Evolutionary conservation across 768 basidiomycete species (phyloP).

Genomic region (Multifurca ochricompacta): DNA sequence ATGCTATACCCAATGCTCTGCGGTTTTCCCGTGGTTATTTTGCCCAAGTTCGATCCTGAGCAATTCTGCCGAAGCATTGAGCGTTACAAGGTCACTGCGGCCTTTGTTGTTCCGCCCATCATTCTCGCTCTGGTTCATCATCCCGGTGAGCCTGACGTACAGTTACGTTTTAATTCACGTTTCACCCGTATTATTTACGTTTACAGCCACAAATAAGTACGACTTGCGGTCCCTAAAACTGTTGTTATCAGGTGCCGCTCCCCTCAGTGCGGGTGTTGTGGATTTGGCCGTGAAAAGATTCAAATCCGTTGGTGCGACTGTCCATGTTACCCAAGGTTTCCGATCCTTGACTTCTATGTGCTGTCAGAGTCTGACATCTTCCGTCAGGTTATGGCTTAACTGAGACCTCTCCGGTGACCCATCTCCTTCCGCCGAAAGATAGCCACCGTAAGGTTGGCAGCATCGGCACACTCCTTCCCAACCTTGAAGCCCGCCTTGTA

Average conservation of each 20-base stretch:
- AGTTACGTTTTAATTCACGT: neutral
- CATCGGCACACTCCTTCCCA: constrained; percentile 63
- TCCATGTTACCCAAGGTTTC: constrained; percentile 46
- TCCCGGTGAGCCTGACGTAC: constrained; percentile 40
- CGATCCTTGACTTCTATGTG: neutral
- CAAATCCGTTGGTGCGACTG: constrained; percentile 34
- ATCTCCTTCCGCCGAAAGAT: constrained; percentile 42
- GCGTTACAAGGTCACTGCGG: constrained; percentile 50
- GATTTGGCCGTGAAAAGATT: constrained; percentile 37
- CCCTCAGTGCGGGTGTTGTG: constrained; percentile 58
- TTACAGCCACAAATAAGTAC: constrained; percentile 53
- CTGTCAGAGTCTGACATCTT: constrained; percentile 8
- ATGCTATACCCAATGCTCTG: constrained; percentile 46
- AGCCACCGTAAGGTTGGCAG: constrained; percentile 48
- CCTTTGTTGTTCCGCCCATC: constrained; percentile 76
- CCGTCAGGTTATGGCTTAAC: constrained; percentile 65
- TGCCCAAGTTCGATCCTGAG: constrained; percentile 64
- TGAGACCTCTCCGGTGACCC: constrained; percentile 71
- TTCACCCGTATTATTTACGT: neutral
- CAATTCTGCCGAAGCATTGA: constrained; percentile 59
- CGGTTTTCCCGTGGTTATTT: constrained; percentile 48
- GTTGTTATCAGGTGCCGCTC: constrained; percentile 74
- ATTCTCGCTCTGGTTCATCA: constrained; percentile 66
- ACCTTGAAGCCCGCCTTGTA: constrained; percentile 68
- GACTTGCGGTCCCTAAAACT: constrained; percentile 52